Base-by-base conservation (phyloP, 2,329 filamentous ascomycete species). In the Aspergillus sp. region DNA sequence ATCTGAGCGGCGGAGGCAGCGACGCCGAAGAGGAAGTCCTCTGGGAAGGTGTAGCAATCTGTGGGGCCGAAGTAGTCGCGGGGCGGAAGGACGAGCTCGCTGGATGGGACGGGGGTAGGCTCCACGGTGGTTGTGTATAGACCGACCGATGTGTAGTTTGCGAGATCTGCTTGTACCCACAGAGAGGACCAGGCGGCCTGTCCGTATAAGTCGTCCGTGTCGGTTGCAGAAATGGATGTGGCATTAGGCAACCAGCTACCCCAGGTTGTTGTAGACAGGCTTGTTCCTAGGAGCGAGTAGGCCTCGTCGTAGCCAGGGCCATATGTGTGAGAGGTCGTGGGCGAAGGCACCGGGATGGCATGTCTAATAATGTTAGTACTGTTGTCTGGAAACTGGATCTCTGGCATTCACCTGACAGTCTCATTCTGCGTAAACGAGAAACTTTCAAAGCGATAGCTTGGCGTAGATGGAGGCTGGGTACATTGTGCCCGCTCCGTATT, bases 31-130 rank as follows among this genome's bases (percentile, higher is more conserved):
- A 76, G 71, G 56, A 82, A 83, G 17, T 75, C 75, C 0, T 70
- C 55, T 0, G 77, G 77, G 30, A 55, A 77, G 19, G 61, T 61
- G 28, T 73, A 74, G 58, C 71, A 74, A 55, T 73, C 70, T 0
- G 64, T 69, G 0, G 82, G 79, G 0, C 76, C 77, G 59, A 84
- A 83, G 61, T 83, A 84, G 53, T 83, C 80, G 1, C 76, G 70
- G 0, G 86, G 85, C 0, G 85, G 86, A 0, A 86, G 76, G 6
- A 87, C 74, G 1, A 88, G 77, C 60, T 87, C 84, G 57, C 75
- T 82, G 1, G 77, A 84, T 0, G 85, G 82, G 1, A 88, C 72
- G 0, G 85, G 79, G 0, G 84, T 88, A 0, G 85, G 83, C 4
- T 75, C 78, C 2, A 85, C 84, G 0, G 85, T 87, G 0, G 84